A percentile compares a stretch with the other conserved stretches of the same genome.
phyloP scores from a whole-genome alignment of 345 rosid species.

The Crucihimalaya himalaica region DNA sequence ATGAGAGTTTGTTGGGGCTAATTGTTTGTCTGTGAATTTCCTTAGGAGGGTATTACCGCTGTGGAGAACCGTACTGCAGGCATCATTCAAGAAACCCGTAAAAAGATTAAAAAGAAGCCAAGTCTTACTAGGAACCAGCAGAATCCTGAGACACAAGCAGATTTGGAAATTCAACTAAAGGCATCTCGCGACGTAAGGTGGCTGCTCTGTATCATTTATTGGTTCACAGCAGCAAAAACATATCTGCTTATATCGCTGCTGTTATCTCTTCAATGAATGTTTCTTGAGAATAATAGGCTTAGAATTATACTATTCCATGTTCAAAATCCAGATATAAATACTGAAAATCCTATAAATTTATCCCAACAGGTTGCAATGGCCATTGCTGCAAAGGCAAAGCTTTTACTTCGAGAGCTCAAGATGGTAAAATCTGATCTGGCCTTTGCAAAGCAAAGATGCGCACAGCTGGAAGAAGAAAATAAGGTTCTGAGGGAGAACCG shows the following conservation, averaged over 20 bases:
- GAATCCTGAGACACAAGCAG: conserved; percentile 51
- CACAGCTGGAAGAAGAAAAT: conserved; percentile 93
- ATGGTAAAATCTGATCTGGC: conserved; percentile 93
- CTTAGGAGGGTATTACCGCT: conserved; percentile 75
- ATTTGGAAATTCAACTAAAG: conserved; percentile 89
- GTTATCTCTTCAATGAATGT: conserved; percentile 4
- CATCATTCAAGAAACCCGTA: conserved; percentile 84
- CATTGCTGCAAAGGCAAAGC: conserved; percentile 98
- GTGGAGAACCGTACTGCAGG: conserved; percentile 86
- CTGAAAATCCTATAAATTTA: background rate
- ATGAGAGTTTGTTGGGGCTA: background rate
- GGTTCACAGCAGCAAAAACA: conserved; percentile 24
- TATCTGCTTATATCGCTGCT: conserved; percentile 1
- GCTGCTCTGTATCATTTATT: conserved; percentile 59
- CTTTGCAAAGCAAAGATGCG: conserved; percentile 86
- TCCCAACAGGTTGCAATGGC: conserved; percentile 95
- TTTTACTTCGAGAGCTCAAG: conserved; percentile 90
- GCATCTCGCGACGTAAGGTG: conserved; percentile 99
- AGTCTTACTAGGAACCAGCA: conserved; percentile 46
- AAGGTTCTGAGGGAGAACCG: conserved; percentile 64
- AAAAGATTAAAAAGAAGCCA: conserved; percentile 68
- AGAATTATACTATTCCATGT: background rate
- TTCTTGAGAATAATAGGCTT: background rate
- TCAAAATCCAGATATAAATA: background rate
- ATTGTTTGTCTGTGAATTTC: conserved; percentile 29